A percentile compares a stretch with the other conserved stretches of the same genome.
Conservation (phyloP, 306 rosid genomes). For the Medicago arabica region DNA sequence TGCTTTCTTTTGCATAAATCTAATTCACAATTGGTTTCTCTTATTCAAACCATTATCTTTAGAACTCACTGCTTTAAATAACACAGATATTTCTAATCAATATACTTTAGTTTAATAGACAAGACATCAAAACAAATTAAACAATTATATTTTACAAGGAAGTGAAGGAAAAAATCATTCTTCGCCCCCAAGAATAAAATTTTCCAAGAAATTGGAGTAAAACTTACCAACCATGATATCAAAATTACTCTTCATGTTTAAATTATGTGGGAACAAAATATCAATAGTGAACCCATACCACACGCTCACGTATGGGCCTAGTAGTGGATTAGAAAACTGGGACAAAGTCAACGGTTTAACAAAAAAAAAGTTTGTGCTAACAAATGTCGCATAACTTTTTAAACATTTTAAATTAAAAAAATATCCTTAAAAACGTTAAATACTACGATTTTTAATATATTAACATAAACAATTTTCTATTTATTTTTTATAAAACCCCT, state of each 20-base stretch:
- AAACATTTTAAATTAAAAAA: too few species aligned
- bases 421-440: too few species aligned
- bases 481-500: background rate
- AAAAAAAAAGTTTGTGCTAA: background rate
- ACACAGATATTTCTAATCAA: background rate
- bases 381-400: too few species aligned
- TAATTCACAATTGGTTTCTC: background rate
- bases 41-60: background rate
- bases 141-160: too few species aligned
- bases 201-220: too few species aligned
- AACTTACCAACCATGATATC: background rate
- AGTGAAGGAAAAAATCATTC: background rate
- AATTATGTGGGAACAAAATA: background rate
- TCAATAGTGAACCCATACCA: conserved; percentile 28
- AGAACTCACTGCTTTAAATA: background rate
- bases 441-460: too few species aligned
- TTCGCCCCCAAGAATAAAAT: background rate
- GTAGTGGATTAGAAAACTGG: background rate
- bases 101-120: background rate
- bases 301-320: conserved; percentile 19
- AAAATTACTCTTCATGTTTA: too few species aligned
- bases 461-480: too few species aligned
- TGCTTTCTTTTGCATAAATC: conserved; percentile 28
- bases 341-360: background rate
- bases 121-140: too few species aligned